Conservation (phyloP, 176 grass and related monocot genomes). For the Luzula sylvatica region DNA sequence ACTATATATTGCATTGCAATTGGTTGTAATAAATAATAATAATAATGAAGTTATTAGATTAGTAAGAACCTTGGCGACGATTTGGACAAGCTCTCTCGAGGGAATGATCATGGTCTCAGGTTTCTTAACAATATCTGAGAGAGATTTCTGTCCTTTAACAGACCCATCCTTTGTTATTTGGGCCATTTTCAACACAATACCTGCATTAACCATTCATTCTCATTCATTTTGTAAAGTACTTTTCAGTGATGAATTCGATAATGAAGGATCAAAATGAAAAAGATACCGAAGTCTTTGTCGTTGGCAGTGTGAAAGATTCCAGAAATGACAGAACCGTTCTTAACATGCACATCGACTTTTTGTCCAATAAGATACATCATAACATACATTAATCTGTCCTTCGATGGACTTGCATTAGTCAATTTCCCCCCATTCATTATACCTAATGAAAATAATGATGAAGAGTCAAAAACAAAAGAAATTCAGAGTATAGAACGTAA, state of each 20-base stretch:
- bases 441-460: conserved; percentile 32
- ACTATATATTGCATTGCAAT: too few species aligned
- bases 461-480: not conserved
- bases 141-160: conserved; percentile 35
- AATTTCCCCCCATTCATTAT: conserved; percentile 52
- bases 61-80: conserved; percentile 69
- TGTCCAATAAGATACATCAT: conserved; percentile 64
- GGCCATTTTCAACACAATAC: conserved; percentile 92
- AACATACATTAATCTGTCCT: conserved; percentile 72
- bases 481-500: too few species aligned
- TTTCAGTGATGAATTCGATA: conserved; percentile 6
- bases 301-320: conserved; percentile 90
- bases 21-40: not conserved
- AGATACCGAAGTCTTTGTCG: conserved; percentile 89
- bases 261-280: not conserved
- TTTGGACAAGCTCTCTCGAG: conserved; percentile 67
- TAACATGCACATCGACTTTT: conserved; percentile 76
- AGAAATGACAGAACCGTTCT: conserved; percentile 93
- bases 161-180: conserved; percentile 62
- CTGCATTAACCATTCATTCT: conserved; percentile 24
- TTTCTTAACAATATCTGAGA: conserved; percentile 42
- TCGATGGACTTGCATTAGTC: conserved; percentile 33
- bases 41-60: conserved; percentile 6
- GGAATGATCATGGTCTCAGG: conserved; percentile 84
- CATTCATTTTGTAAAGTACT: conserved; percentile 15